Conservation (phyloP, 2,329 filamentous ascomycete genomes). For the Stachybotrys chartarum region DNA sequence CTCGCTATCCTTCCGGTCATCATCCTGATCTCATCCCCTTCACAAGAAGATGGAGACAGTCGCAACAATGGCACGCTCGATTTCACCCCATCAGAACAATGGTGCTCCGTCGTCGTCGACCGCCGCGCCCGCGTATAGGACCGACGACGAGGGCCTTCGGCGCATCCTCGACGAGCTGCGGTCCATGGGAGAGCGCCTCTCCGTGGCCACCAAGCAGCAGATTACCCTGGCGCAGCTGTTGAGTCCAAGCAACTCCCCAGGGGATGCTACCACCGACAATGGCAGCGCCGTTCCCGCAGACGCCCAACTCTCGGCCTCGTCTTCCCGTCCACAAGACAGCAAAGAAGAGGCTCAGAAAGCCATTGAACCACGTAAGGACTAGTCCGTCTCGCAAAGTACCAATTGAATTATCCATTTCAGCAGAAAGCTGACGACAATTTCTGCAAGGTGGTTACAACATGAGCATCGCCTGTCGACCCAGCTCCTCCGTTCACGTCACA, state of each 20-base stretch:
- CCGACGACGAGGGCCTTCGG: neutral
- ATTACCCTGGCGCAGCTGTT: neutral
- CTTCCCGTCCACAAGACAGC: neutral
- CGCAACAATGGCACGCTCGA: neutral
- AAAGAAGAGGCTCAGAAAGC: neutral
- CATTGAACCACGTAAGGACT: neutral
- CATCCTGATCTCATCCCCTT: neutral
- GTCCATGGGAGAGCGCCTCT: neutral
- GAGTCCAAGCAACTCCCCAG: neutral
- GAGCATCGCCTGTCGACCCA: neutral
- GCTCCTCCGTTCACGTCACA: neutral
- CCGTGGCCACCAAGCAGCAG: neutral
- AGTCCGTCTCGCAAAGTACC: neutral
- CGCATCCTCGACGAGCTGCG: neutral
- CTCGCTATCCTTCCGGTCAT: neutral
- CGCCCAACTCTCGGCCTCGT: neutral
- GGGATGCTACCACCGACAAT: neutral
- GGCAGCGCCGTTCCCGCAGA: too few species aligned
- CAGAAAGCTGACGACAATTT: neutral
- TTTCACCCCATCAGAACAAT: neutral
- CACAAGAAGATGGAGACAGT: neutral
- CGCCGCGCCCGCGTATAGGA: neutral
- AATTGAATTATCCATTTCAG: neutral
- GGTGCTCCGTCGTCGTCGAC: neutral
- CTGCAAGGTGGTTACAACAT: neutral